A percentile compares a stretch with the other conserved stretches of the same genome.
phyloP scores from a whole-genome alignment of 2,329 filamentous ascomycete genomes.

The Talaromyces sp. region DNA sequence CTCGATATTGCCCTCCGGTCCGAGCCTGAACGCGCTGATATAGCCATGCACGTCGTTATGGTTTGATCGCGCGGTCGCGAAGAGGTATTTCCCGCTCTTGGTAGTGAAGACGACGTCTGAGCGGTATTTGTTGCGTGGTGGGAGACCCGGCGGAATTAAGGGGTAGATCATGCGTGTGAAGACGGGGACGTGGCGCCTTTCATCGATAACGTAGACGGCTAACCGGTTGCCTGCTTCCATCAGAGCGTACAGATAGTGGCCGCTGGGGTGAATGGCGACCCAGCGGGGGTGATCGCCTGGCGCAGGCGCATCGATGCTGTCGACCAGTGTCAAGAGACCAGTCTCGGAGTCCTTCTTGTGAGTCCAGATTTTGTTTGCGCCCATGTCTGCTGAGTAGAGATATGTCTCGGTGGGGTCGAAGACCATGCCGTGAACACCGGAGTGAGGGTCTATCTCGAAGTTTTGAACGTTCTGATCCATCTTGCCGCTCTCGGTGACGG shows the following conservation, averaged over 20 bases:
- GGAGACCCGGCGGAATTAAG: slow-evolving; percentile 64
- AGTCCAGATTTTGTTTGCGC: slow-evolving; percentile 64
- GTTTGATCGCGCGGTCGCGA: slow-evolving; percentile 80
- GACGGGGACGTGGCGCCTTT: slow-evolving; percentile 66
- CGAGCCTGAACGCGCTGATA: slow-evolving; percentile 72
- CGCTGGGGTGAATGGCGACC: slow-evolving; percentile 77
- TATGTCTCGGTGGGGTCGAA: slow-evolving; percentile 45
- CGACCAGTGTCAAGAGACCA: slow-evolving; percentile 65
- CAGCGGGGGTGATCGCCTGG: slow-evolving; percentile 76
- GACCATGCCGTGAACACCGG: slow-evolving; percentile 49
- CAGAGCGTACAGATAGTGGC: slow-evolving; percentile 75
- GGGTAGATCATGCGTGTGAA: slow-evolving; percentile 75
- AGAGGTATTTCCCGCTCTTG: slow-evolving; percentile 68
- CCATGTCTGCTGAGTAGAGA: slow-evolving; percentile 49
- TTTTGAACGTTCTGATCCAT: slow-evolving; percentile 44
- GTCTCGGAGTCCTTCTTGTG: slow-evolving; percentile 65
- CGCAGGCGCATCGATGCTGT: slow-evolving; percentile 67
- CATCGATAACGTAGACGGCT: slow-evolving; percentile 76
- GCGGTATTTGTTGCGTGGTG: slow-evolving; percentile 62
- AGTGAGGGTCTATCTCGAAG: slow-evolving; percentile 44
- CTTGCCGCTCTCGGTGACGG: slow-evolving; percentile 41
- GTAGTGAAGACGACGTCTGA: slow-evolving; percentile 78
- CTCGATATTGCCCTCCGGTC: slow-evolving; percentile 66
- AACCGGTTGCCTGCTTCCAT: slow-evolving; percentile 88
- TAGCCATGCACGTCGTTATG: slow-evolving; percentile 73